A percentile compares a stretch with the other conserved stretches of the same genome.
Evolutionary conservation across 73 alveolate species (phyloP).

Genomic region (Paramecium octaurelia): DNA sequence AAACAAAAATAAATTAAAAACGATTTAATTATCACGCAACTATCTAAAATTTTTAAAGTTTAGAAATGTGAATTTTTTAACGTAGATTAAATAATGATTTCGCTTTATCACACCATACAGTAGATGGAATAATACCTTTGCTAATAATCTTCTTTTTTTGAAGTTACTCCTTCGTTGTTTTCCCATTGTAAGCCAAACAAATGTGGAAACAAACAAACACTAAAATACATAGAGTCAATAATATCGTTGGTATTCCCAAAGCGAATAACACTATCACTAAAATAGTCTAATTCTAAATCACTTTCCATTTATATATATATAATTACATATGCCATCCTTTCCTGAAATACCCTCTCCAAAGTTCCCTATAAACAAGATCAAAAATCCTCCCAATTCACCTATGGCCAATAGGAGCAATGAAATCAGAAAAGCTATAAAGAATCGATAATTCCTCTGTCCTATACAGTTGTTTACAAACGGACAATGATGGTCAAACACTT

Average conservation of each 20-base stretch:
- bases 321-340: slow-evolving; percentile 29
- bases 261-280: slow-evolving; percentile 45
- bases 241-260: slow-evolving; percentile 56
- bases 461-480: slow-evolving; percentile 94
- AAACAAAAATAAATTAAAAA: neutral
- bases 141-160: neutral
- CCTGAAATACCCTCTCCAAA: slow-evolving; percentile 55
- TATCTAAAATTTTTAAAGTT: neutral
- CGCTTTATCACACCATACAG: slow-evolving; percentile 56
- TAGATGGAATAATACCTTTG: neutral
- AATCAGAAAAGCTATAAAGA: slow-evolving; percentile 49
- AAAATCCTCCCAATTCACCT: slow-evolving; percentile 60
- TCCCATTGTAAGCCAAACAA: slow-evolving; percentile 51
- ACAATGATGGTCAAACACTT: slow-evolving; percentile 97
- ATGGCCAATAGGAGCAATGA: slow-evolving; percentile 51
- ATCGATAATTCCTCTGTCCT: slow-evolving; percentile 75
- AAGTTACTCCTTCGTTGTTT: slow-evolving; percentile 56
- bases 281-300: slow-evolving; percentile 51
- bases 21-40: neutral
- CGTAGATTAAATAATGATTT: slow-evolving; percentile 56
- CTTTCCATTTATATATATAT: neutral
- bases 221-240: slow-evolving; percentile 45
- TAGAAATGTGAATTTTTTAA: neutral
- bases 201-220: slow-evolving; percentile 49
- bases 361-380: slow-evolving; percentile 53